Evolutionary conservation across 1,139 yeast genomes (phyloP).

Genomic region (Kodamaea suecica): DNA sequence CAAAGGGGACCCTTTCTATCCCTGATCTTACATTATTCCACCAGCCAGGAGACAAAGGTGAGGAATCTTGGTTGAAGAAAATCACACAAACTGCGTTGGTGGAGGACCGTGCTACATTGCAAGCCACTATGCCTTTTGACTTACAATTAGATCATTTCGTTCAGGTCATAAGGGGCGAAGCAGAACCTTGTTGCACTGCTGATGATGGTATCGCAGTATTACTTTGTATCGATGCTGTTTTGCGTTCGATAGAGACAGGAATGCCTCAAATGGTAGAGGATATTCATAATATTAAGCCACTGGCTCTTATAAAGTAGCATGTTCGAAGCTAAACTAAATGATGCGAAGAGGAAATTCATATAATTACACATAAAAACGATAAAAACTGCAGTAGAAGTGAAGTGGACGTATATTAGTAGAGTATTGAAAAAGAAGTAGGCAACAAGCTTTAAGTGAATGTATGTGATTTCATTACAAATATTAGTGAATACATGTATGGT

Average conservation of each 20-base stretch:
- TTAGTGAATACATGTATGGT: too few relatives aligned
- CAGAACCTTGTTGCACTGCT: slow-evolving; percentile 32
- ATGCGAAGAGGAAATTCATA: slow-evolving; percentile 6
- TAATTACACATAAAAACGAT: not conserved
- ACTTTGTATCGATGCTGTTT: slow-evolving; percentile 21
- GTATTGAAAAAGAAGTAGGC: too few relatives aligned
- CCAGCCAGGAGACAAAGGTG: slow-evolving; percentile 20
- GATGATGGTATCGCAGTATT: slow-evolving; percentile 41
- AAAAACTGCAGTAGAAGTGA: not conserved
- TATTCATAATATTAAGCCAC: slow-evolving; percentile 13
- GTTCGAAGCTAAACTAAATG: not conserved
- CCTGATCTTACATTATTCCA: slow-evolving; percentile 38
- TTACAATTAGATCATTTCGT: slow-evolving; percentile 37
- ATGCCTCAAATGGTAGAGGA: slow-evolving; percentile 17
- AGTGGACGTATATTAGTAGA: too few relatives aligned
- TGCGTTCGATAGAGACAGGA: slow-evolving; percentile 18
- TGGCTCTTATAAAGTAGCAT: slow-evolving; percentile 1
- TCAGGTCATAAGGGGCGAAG: slow-evolving; percentile 29
- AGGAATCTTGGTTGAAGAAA: slow-evolving; percentile 22
- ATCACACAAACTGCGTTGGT: slow-evolving; percentile 15
- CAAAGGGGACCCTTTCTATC: slow-evolving; percentile 35
- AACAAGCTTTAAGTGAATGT: too few relatives aligned
- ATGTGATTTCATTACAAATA: too few relatives aligned
- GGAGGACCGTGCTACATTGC: slow-evolving; percentile 13
- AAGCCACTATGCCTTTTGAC: slow-evolving; percentile 28